These are phyloP conservation scores for Phytophthora agathidicida DNA, from an alignment of 352 stramenopile species.

Conservation along the genomic window DNA sequence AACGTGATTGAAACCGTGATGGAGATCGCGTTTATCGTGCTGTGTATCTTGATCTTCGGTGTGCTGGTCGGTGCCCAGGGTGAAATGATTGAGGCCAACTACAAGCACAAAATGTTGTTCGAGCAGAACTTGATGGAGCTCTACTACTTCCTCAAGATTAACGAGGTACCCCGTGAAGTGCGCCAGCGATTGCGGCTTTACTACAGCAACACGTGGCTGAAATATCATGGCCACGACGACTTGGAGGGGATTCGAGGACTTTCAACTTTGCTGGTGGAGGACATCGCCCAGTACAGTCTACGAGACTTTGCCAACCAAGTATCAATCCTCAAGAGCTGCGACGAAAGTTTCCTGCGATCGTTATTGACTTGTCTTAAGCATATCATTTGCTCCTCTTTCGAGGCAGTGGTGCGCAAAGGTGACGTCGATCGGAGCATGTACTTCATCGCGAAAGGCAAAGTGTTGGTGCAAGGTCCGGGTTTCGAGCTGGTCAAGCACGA, in stretches of 20 bases:
- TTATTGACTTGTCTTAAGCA: slow-evolving; percentile 69
- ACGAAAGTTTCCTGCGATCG: slow-evolving; percentile 69
- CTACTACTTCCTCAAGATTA: slow-evolving; percentile 62
- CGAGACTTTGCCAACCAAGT: slow-evolving; percentile 60
- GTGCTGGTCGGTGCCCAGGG: slow-evolving; percentile 64
- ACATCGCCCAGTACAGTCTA: slow-evolving; percentile 76
- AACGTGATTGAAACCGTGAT: slow-evolving; percentile 66
- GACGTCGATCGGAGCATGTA: slow-evolving; percentile 81
- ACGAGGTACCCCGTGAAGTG: slow-evolving; percentile 59
- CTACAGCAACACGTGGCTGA: slow-evolving; percentile 76
- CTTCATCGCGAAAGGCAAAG: slow-evolving; percentile 68
- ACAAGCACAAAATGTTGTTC: slow-evolving; percentile 74
- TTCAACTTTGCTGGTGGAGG: slow-evolving; percentile 64
- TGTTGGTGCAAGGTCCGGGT: slow-evolving; percentile 61
- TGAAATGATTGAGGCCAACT: slow-evolving; percentile 66
- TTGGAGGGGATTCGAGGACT: slow-evolving; percentile 60
- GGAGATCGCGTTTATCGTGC: slow-evolving; percentile 64
- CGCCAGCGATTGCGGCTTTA: slow-evolving; percentile 60
- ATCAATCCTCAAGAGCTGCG: slow-evolving; percentile 70
- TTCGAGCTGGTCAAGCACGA: slow-evolving; percentile 81
- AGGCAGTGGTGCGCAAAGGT: slow-evolving; percentile 66
- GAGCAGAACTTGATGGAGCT: slow-evolving; percentile 73
- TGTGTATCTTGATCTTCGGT: slow-evolving; percentile 76
- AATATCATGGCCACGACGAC: slow-evolving; percentile 67
- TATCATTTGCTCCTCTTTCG: slow-evolving; percentile 66